Evolutionary conservation across 2,329 filamentous ascomycete genomes (phyloP).

Genomic region (Sarocladiaceae sp.): DNA sequence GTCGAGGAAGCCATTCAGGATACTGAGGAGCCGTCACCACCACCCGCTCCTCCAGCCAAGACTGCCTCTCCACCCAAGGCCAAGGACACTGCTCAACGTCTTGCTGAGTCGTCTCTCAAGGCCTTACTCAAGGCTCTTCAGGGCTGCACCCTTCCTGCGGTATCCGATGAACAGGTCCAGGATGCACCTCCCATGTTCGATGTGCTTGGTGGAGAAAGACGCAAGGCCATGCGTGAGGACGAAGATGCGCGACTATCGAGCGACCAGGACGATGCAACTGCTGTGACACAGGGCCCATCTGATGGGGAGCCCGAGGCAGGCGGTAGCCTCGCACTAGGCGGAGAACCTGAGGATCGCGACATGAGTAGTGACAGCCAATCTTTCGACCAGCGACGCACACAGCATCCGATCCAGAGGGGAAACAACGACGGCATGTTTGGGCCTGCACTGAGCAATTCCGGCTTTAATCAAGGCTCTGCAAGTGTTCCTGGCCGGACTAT

Average conservation of each 20-base stretch:
- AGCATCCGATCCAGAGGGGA: slow-evolving; percentile 71
- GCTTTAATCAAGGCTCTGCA: slow-evolving; percentile 43
- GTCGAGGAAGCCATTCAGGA: slow-evolving; percentile 39
- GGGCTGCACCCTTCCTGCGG: slow-evolving; percentile 27
- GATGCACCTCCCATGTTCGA: slow-evolving; percentile 72
- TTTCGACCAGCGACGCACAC: slow-evolving; percentile 61
- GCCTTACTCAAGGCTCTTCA: slow-evolving; percentile 33
- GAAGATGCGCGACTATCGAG: slow-evolving; percentile 49
- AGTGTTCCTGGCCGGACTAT: slow-evolving; percentile 63
- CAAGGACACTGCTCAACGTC: slow-evolving; percentile 8
- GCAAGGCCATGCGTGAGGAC: slow-evolving; percentile 72
- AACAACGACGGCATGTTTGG: slow-evolving; percentile 51
- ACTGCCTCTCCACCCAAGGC: slow-evolving; percentile 15
- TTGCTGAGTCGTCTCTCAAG: slow-evolving; percentile 20
- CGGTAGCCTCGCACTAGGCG: slow-evolving; percentile 81
- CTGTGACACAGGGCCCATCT: slow-evolving; percentile 40
- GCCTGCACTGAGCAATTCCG: slow-evolving; percentile 41
- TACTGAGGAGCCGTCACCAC: slow-evolving; percentile 21
- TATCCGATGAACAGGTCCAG: slow-evolving; percentile 2
- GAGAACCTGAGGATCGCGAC: slow-evolving; percentile 83
- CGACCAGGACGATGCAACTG: slow-evolving; percentile 42
- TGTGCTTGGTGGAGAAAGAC: slow-evolving; percentile 73
- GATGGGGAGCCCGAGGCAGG: slow-evolving; percentile 80
- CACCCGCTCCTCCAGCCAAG: slow-evolving; percentile 16
- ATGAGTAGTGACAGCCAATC: slow-evolving; percentile 41